Evolutionary conservation across 305 asterid genomes (phyloP).

Genomic region (Fraxinus xanthoxyloides): DNA sequence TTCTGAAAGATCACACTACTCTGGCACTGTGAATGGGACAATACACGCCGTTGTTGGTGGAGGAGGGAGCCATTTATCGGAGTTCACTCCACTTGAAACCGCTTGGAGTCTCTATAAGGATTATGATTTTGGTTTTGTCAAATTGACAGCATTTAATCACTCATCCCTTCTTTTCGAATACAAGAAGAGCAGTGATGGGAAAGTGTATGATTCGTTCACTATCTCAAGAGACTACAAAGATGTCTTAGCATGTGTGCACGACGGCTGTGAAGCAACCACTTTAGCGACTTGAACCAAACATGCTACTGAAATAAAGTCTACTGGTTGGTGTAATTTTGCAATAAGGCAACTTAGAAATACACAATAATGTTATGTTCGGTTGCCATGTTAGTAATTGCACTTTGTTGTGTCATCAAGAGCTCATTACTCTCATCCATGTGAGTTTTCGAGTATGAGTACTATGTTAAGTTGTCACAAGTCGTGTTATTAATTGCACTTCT

Average conservation of each 20-base stretch:
- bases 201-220: constrained; percentile 52
- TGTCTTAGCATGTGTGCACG: constrained; percentile 60
- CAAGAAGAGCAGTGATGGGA: constrained; percentile 55
- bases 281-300: constrained; percentile 33
- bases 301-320: background rate
- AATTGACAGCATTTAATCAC: constrained; percentile 48
- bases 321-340: background rate
- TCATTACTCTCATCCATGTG: constrained; percentile 30
- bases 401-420: background rate
- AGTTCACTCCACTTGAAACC: constrained; percentile 27
- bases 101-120: constrained; percentile 46
- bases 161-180: constrained; percentile 46
- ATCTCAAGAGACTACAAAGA: constrained; percentile 56
- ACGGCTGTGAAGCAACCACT: constrained; percentile 54
- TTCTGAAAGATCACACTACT: constrained; percentile 33
- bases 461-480: background rate
- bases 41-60: constrained; percentile 51
- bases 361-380: background rate
- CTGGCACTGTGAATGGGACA: constrained; percentile 49
- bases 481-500: background rate
- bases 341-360: background rate
- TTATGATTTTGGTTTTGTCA: constrained; percentile 44
- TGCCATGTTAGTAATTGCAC: background rate
- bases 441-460: background rate
- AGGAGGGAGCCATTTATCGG: constrained; percentile 40